A percentile compares a stretch with the other conserved stretches of the same genome.
Conservation (phyloP, 1,284 basidiomycete genomes). For the Malassezia pachydermatis region DNA sequence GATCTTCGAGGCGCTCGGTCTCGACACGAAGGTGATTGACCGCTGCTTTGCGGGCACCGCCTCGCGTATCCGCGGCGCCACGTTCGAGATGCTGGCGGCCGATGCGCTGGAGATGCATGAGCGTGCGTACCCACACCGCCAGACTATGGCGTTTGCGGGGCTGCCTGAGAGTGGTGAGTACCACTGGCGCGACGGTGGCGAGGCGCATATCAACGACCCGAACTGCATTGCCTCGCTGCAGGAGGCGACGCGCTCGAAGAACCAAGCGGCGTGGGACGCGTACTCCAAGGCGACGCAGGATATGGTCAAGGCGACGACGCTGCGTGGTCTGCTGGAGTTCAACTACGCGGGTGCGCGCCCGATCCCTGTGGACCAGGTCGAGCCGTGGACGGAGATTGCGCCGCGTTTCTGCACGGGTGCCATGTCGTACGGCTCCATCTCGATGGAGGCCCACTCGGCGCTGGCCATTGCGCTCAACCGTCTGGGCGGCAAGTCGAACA, state of each 20-base stretch:
- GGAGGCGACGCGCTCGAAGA: conserved; percentile 40
- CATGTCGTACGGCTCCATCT: conserved; percentile 47
- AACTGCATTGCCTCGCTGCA: conserved; percentile 41
- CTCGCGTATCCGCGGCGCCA: conserved; percentile 37
- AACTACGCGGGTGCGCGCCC: conserved; percentile 33
- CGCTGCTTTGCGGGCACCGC: conserved; percentile 44
- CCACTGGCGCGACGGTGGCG: conserved; percentile 44
- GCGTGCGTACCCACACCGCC: conserved; percentile 37
- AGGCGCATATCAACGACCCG: conserved; percentile 44
- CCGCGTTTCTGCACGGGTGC: conserved; percentile 46
- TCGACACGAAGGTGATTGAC: conserved; percentile 36
- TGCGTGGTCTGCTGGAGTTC: conserved; percentile 43
- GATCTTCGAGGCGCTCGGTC: conserved; percentile 45
- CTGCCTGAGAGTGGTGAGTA: conserved; percentile 43
- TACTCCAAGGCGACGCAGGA: conserved; percentile 42
- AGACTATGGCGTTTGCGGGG: conserved; percentile 32
- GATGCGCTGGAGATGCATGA: conserved; percentile 45
- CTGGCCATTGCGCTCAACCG: conserved; percentile 46
- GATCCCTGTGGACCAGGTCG: conserved; percentile 45
- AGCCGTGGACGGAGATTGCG: conserved; percentile 47
- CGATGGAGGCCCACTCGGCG: conserved; percentile 43
- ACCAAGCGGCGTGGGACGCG: conserved; percentile 38
- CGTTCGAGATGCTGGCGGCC: conserved; percentile 38
- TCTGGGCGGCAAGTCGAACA: conserved; percentile 45
- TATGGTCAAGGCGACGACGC: conserved; percentile 33